A percentile compares a stretch with the other conserved stretches of the same genome.
Conservation (phyloP, 2,329 filamentous ascomycete genomes). For the Hyphodiscus sp. region DNA sequence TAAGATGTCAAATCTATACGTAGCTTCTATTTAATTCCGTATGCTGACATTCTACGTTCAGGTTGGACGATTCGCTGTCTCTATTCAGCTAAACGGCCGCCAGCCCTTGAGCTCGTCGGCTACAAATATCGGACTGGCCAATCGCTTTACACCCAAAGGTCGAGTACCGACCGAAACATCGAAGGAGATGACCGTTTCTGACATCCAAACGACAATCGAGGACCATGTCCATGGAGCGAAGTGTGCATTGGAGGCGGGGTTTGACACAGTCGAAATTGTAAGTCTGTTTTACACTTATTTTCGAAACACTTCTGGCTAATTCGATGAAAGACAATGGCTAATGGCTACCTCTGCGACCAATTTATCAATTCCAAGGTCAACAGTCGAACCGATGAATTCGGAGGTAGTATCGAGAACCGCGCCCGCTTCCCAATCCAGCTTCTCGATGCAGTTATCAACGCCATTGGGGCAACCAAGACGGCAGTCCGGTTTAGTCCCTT, state of each 20-base stretch:
- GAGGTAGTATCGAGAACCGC: conserved; percentile 19
- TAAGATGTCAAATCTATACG: conserved; percentile 45
- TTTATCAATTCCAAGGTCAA: conserved; percentile 44
- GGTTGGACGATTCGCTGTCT: conserved; percentile 23
- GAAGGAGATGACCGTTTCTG: conserved; percentile 20
- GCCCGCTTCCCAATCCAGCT: conserved; percentile 44
- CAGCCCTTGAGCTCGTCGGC: conserved; percentile 27
- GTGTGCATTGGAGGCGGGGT: background rate
- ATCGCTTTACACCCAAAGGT: conserved; percentile 6
- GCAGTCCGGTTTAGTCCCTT: conserved; percentile 54
- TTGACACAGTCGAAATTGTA: conserved; percentile 5
- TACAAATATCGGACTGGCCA: conserved; percentile 16
- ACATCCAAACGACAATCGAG: conserved; percentile 20
- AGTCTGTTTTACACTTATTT: background rate
- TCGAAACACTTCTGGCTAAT: background rate
- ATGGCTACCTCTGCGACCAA: conserved; percentile 48
- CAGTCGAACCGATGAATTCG: conserved; percentile 39
- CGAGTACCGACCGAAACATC: conserved; percentile 9
- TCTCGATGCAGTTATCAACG: conserved; percentile 37
- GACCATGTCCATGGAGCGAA: conserved; percentile 11
- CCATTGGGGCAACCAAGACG: conserved; percentile 41
- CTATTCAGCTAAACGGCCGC: conserved; percentile 18
- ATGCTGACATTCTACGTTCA: background rate
- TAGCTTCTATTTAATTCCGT: background rate
- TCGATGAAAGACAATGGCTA: conserved; percentile 25